A percentile compares a stretch with the other conserved stretches of the same genome.
phyloP scores from a whole-genome alignment of 805 yeast species.

The Dipodascus albidus region DNA sequence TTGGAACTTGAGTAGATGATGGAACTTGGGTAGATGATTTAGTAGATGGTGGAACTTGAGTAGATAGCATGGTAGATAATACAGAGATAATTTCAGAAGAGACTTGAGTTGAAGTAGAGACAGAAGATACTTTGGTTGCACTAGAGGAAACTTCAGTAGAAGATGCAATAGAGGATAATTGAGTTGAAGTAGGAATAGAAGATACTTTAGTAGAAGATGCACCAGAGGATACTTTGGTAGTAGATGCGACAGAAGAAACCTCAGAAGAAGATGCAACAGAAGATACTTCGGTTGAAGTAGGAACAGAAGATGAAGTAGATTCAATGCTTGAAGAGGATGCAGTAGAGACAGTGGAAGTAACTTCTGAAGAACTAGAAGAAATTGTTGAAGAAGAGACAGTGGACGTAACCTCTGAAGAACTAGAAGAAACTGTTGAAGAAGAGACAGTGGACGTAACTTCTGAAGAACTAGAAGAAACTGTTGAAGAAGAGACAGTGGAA shows the following conservation, averaged over 20 bases:
- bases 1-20: slow-evolving; percentile 3
- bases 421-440: slow-evolving; percentile 8
- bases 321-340: slow-evolving; percentile 3
- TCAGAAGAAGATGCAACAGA: slow-evolving; percentile 1
- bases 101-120: background rate
- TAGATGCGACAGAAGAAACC: background rate
- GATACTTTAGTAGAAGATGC: slow-evolving; percentile 1
- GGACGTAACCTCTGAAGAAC: slow-evolving; percentile 6
- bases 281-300: background rate
- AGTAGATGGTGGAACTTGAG: background rate
- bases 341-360: slow-evolving; percentile 10
- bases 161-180: background rate
- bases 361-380: slow-evolving; percentile 5
- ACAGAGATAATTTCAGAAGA: background rate
- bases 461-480: slow-evolving; percentile 6
- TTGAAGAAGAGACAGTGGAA: slow-evolving; percentile 10
- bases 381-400: slow-evolving; percentile 10
- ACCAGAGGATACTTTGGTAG: background rate
- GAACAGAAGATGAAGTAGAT: slow-evolving; percentile 2
- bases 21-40: background rate
- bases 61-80: background rate
- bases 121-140: background rate
- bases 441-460: slow-evolving; percentile 6
- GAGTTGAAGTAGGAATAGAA: slow-evolving; percentile 3
- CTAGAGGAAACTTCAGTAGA: background rate